phyloP scores from a whole-genome alignment of 2,329 filamentous ascomycete genomes.

The Trichoderma oligosporum region DNA sequence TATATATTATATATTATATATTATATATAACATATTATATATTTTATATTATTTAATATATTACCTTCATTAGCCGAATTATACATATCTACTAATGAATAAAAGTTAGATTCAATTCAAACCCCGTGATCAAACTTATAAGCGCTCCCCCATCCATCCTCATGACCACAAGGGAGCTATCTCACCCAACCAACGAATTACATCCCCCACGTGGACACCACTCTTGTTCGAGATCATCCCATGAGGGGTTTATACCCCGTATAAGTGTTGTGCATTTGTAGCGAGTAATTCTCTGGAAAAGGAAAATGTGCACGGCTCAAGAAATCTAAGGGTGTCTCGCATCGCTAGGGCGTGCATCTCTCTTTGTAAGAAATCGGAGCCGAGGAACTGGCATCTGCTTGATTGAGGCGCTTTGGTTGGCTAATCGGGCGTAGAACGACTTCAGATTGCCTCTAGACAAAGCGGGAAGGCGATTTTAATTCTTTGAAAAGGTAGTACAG shows the following conservation, averaged over 20 bases:
- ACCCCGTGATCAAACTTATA: too few species aligned
- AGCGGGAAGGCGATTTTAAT: neutral
- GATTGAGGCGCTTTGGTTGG: neutral
- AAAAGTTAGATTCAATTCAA: too few species aligned
- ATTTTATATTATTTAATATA: too few species aligned
- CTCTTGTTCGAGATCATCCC: neutral
- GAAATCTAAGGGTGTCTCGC: neutral
- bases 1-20: too few species aligned
- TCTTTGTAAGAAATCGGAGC: neutral
- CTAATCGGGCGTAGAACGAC: neutral
- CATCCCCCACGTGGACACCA: slow-evolving; percentile 28
- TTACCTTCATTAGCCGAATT: too few species aligned
- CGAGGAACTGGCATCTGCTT: neutral
- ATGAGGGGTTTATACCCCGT: neutral
- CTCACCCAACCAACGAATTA: slow-evolving; percentile 28
- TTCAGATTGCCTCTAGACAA: neutral
- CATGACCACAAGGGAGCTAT: too few species aligned
- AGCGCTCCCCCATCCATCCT: neutral
- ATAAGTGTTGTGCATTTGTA: neutral
- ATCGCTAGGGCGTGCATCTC: neutral
- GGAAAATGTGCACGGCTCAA: slow-evolving; percentile 11
- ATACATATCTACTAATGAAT: too few species aligned
- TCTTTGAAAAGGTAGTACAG: too few species aligned
- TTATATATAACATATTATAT: too few species aligned
- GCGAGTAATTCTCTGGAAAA: slow-evolving; percentile 11